Percentiles rank a stretch among this genome's conserved stretches.
These are phyloP conservation scores for Thraustochytrium striatum DNA, from an alignment of 352 stramenopile species.

Conservation along the genomic window DNA sequence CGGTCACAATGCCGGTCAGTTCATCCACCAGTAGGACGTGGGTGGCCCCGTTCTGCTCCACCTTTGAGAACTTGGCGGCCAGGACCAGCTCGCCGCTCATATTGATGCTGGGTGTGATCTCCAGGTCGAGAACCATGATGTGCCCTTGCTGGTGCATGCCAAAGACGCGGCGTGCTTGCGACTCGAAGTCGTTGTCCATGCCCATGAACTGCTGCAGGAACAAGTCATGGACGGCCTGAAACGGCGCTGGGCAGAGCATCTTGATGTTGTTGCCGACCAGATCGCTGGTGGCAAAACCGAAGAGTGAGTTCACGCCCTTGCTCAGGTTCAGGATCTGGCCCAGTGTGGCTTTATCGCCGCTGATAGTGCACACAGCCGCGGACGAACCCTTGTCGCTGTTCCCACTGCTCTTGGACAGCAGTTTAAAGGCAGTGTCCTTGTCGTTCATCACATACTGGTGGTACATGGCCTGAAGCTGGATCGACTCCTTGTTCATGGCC, in stretches of 20 bases:
- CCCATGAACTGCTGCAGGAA: slow-evolving; percentile 45
- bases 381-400: background rate
- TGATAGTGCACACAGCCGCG: slow-evolving; percentile 37
- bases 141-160: slow-evolving; percentile 22
- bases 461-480: slow-evolving; percentile 39
- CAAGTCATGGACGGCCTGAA: slow-evolving; percentile 32
- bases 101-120: slow-evolving; percentile 43
- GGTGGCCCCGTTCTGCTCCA: background rate
- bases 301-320: slow-evolving; percentile 11
- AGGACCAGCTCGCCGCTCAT: slow-evolving; percentile 45
- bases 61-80: background rate
- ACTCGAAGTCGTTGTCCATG: slow-evolving; percentile 39
- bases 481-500: background rate
- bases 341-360: slow-evolving; percentile 3
- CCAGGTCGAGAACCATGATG: slow-evolving; percentile 39
- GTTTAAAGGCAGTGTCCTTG: background rate
- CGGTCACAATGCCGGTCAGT: slow-evolving; percentile 35
- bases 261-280: slow-evolving; percentile 29
- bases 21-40: slow-evolving; percentile 36
- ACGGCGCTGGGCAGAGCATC: slow-evolving; percentile 34
- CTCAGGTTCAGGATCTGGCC: slow-evolving; percentile 43
- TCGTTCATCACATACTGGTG: slow-evolving; percentile 48
- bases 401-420: background rate
- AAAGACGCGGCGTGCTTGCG: slow-evolving; percentile 33
- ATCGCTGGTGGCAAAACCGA: slow-evolving; percentile 34